Base-by-base conservation (phyloP, 129 eudicot genomes). In the Dittrichia graveolens region DNA sequence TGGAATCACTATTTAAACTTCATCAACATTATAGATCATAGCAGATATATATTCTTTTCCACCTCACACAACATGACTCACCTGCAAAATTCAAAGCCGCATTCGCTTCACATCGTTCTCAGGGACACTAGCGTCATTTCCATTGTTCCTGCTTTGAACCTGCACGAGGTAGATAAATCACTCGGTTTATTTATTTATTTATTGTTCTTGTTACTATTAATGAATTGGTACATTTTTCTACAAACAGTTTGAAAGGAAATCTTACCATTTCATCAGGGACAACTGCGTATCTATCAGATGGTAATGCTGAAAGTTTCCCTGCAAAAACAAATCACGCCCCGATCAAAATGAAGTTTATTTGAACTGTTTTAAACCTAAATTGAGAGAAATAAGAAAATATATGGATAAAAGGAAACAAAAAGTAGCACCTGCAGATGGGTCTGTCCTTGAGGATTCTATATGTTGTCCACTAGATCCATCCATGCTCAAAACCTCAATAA, bases 381-480 rank as follows among this genome's bases (percentile, higher is more conserved):
- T 58, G 47, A 2, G 4, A 71, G 5, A 67, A 39, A 31, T 24
- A 12, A 58, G 5, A 42, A 44, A 14, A 64, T 16, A 54, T 11
- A 58, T 39, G 18, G 48, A 44, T 4, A 55, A 63, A 16, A 5
- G 12, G 18, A 39, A 73, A 35, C 35, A 44, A 45, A 2, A 62
- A 24, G 48, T 47, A 12, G 59, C 54, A 90, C 99, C 97, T 83
- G 91, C 74, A 18, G 81, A 79, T 50, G 89, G 74, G 71, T 88
- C 96, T 61, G 83, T 68, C 44, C 64, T 88, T 64, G 98, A 90
- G 61, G 89, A 81, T 71, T 90, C 96, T 58, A 95, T 79, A 52
- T 75, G 92, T 57, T 90, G 97, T 44, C 97, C 91, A 70, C 89
- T 72, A 34, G 96, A 80, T 81, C 99, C 99, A 81, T 88, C 97